Evolutionary conservation across 345 rosid genomes (phyloP), one percentile per base, ranked within the genome.

Genomic region (Gossypium australe): DNA sequence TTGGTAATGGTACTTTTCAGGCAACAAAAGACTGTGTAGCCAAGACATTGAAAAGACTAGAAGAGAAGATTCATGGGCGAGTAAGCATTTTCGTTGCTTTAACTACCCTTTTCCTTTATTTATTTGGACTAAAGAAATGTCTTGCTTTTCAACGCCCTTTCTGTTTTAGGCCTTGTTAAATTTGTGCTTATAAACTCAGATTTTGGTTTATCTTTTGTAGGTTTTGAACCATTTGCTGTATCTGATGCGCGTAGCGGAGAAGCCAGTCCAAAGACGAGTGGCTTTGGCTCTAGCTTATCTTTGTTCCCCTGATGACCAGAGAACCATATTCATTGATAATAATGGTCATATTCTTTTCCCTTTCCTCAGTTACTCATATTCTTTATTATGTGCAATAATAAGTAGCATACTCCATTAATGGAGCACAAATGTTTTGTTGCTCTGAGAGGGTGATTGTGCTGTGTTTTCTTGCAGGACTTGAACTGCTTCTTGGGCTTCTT

Each of bases 1-100:
- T 20, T 49, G 58, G 25, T 49, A 57, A 45, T 67, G 73, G 47
- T 70, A 20, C 71, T 76, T 75, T 4, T 73, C 87, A 96, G 99
- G 97, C 98, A 76, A 96, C 99, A 64, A 96, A 93, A 79, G 99
- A 96, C 81, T 96, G 99, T 78, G 97, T 96, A 29, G 90, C 97
- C 74, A 96, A 92, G 86, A 96, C 99, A 29, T 69, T 96, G 78
- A 96, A 96, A 85, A 89, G 99, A 83, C 79, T 96, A 72, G 99
- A 96, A 85, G 98, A 96, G 86, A 96, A 93, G 82, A 93, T 92
- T 80, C 94, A 88, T 76, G 98, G 98, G 75, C 88, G 97, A 75
- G 99, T 96, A 82, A 79, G 94, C 83, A 67, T 79, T 78, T 76
- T 61, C 29, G 59, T 66, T 57, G 59, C 63, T 51, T 61, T 57